These are phyloP conservation scores for Parachaetomium inaequale DNA, from an alignment of 495 filamentous ascomycete species.

Conservation along the genomic window DNA sequence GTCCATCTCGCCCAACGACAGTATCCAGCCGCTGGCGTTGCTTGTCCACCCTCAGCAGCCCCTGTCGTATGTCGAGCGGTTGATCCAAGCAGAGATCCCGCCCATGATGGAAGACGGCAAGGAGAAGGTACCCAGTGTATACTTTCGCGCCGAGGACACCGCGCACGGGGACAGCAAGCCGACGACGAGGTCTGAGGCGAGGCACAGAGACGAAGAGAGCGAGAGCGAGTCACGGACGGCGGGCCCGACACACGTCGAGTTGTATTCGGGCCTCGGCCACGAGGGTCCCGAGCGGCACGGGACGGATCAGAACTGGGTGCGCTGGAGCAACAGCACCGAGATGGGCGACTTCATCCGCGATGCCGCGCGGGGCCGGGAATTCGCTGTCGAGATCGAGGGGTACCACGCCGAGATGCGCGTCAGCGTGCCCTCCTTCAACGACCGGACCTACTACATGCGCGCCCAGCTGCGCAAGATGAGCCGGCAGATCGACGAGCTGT, in stretches of 20 bases:
- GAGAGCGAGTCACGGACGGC: not conserved
- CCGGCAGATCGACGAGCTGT: conserved; percentile 58
- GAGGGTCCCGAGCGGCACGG: conserved; percentile 43
- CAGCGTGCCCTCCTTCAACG: conserved; percentile 79
- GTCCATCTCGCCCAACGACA: conserved; percentile 48
- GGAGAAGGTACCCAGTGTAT: conserved; percentile 66
- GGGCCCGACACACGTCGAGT: conserved; percentile 47
- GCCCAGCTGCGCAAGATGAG: conserved; percentile 69
- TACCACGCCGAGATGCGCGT: conserved; percentile 66
- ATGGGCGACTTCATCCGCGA: conserved; percentile 95
- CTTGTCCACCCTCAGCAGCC: conserved; percentile 91
- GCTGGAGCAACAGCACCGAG: conserved; percentile 88
- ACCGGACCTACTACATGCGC: conserved; percentile 83
- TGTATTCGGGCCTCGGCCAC: conserved; percentile 57
- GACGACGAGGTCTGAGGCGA: conserved; percentile 32
- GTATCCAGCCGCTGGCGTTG: conserved; percentile 78
- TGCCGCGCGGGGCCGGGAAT: conserved; percentile 76
- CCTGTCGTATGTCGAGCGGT: conserved; percentile 82
- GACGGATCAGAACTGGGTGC: conserved; percentile 60
- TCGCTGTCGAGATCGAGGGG: conserved; percentile 79
- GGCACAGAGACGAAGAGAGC: conserved; percentile 19
- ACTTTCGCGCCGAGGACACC: conserved; percentile 76
- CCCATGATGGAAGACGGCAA: conserved; percentile 58
- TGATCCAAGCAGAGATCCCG: conserved; percentile 87
- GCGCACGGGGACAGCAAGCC: conserved; percentile 52